Evolutionary conservation across 192 early-diverging fungal genomes (phyloP).

Genomic region (Globomyces pollinis-pini): DNA sequence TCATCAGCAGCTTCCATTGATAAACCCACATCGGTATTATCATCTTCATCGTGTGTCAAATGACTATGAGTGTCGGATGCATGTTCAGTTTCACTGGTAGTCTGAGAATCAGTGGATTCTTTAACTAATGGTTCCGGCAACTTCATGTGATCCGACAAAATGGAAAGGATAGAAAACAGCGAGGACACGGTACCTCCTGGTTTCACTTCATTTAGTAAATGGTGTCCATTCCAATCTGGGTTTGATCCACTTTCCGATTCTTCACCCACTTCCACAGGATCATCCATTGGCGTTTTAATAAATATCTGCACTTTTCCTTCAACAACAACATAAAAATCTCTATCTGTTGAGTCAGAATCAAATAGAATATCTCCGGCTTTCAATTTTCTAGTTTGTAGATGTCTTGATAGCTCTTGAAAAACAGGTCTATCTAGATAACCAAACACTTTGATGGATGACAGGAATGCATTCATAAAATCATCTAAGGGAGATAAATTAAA

Average conservation of each 20-base stretch:
- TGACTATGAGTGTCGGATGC: neutral
- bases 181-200: conserved; percentile 86
- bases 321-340: conserved; percentile 89
- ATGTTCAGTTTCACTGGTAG: neutral
- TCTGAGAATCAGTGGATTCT: neutral
- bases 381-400: conserved; percentile 61
- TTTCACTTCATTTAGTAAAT: conserved; percentile 80
- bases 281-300: conserved; percentile 50
- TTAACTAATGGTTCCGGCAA: conserved; percentile 3
- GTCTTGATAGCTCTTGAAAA: conserved; percentile 89
- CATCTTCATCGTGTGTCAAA: neutral
- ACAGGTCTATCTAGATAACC: conserved; percentile 94
- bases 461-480: conserved; percentile 73
- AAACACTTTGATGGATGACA: conserved; percentile 88
- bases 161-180: conserved; percentile 82
- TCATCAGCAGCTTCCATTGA: too few species aligned
- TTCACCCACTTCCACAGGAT: conserved; percentile 18
- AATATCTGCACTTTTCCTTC: conserved; percentile 91
- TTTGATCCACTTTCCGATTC: conserved; percentile 31
- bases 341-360: conserved; percentile 53
- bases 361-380: conserved; percentile 41
- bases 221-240: conserved; percentile 43
- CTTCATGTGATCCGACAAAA: conserved; percentile 69
- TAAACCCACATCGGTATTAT: too few species aligned
- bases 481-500: conserved; percentile 25